A percentile compares a stretch with the other conserved stretches of the same genome.
phyloP scores from a whole-genome alignment of 1,139 yeast genomes.

The Geotrichum bryndzae region DNA sequence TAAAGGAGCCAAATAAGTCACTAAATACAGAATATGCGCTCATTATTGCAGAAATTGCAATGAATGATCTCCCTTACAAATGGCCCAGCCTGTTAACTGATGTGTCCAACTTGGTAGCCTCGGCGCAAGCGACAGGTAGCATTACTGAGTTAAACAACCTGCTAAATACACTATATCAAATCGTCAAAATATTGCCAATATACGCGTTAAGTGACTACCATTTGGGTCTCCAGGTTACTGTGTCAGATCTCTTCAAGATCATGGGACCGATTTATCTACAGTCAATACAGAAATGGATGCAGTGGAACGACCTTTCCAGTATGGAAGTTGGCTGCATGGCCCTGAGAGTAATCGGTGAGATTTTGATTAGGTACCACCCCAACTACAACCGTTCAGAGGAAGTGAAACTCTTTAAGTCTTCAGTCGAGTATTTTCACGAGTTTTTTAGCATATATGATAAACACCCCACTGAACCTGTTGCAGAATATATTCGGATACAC shows the following conservation, averaged over 20 bases:
- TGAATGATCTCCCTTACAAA: constrained; percentile 78
- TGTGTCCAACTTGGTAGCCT: constrained; percentile 46
- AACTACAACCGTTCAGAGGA: constrained; percentile 56
- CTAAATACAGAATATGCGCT: constrained; percentile 78
- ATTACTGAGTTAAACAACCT: constrained; percentile 53
- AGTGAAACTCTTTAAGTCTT: constrained; percentile 49
- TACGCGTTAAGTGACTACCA: too few relatives aligned
- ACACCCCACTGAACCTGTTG: constrained; percentile 49
- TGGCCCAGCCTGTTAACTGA: constrained; percentile 80
- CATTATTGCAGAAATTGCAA: constrained; percentile 66
- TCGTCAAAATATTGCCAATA: constrained; percentile 63
- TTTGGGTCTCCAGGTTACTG: constrained; percentile 69
- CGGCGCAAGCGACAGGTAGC: constrained; percentile 40
- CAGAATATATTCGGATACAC: constrained; percentile 66
- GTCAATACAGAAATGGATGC: constrained; percentile 60
- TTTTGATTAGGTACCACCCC: constrained; percentile 72
- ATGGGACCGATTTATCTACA: constrained; percentile 54
- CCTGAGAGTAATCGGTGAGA: constrained; percentile 66
- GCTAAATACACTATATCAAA: constrained; percentile 64
- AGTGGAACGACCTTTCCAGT: constrained; percentile 30
- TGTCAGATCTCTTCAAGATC: constrained; percentile 55
- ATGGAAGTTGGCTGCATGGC: constrained; percentile 74
- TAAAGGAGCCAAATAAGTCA: constrained; percentile 68
- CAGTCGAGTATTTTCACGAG: constrained; percentile 56
- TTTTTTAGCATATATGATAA: constrained; percentile 51